Percentiles rank a stretch among this genome's conserved stretches.
Evolutionary conservation across 305 asterid species (phyloP).

Genomic region (Fraxinus floribunda): DNA sequence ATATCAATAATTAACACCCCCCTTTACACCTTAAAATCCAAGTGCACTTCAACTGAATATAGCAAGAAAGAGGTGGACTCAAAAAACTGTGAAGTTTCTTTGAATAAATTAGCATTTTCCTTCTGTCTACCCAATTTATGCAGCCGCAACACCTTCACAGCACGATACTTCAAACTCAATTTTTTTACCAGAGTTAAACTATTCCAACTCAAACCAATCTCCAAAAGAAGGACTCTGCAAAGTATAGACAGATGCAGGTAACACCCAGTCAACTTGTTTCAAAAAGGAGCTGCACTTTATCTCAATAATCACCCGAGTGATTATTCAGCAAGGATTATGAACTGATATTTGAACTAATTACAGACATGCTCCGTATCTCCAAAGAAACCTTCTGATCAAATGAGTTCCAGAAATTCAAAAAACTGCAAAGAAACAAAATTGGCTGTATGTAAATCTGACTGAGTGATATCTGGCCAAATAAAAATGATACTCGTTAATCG

Average conservation of each 20-base stretch:
- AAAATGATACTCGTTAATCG: neutral
- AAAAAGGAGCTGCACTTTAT: neutral
- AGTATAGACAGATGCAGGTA: conserved; percentile 16
- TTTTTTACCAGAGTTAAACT: conserved; percentile 13
- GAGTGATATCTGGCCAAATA: conserved; percentile 14
- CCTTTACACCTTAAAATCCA: conserved; percentile 24
- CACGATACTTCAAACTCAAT: conserved; percentile 9
- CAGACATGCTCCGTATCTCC: conserved; percentile 4
- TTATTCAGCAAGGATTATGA: conserved; percentile 5
- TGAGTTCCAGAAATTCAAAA: conserved; percentile 20
- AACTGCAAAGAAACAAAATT: conserved; percentile 10
- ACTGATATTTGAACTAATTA: conserved; percentile 3
- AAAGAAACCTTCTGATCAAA: neutral
- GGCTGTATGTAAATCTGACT: conserved; percentile 19
- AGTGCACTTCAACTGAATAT: conserved; percentile 23
- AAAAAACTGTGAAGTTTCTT: conserved; percentile 26
- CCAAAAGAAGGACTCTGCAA: neutral
- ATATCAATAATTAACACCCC: conserved; percentile 23
- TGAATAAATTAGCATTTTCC: conserved; percentile 34
- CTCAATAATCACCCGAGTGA: conserved; percentile 17
- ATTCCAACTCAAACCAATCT: conserved; percentile 15
- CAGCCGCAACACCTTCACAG: conserved; percentile 25
- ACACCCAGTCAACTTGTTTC: neutral
- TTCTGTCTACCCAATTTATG: conserved; percentile 20
- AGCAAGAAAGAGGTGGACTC: conserved; percentile 12